Percentiles rank a stretch among this genome's conserved stretches.
Evolutionary conservation across 495 filamentous ascomycete genomes (phyloP).

Genomic region (Tuber umbilicatum): DNA sequence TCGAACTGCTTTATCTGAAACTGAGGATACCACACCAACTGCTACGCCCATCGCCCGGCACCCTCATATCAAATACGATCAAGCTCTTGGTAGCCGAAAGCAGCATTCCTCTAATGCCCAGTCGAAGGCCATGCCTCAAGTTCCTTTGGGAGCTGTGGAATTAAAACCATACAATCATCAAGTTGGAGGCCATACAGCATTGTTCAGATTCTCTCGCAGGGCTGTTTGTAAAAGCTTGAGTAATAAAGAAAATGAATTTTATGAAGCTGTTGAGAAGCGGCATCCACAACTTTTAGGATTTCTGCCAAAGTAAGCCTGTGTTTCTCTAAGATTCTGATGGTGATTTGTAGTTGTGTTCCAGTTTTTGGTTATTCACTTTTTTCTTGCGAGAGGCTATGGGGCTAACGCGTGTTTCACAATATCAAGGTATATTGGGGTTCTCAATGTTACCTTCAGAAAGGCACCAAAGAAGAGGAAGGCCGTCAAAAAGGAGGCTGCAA

Average conservation of each 20-base stretch:
- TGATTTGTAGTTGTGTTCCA: slow-evolving; percentile 5
- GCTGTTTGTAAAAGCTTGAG: slow-evolving; percentile 98
- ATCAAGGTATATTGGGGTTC: slow-evolving; percentile 84
- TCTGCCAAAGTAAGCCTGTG: slow-evolving; percentile 70
- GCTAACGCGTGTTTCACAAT: slow-evolving; percentile 42
- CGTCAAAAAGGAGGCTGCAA: slow-evolving; percentile 22
- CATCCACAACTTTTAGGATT: slow-evolving; percentile 87
- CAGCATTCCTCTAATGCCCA: slow-evolving; percentile 29
- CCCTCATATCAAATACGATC: slow-evolving; percentile 15
- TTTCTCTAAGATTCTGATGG: slow-evolving; percentile 21
- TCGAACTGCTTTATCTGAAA: slow-evolving; percentile 21
- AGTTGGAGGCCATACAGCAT: slow-evolving; percentile 90
- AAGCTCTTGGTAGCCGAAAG: slow-evolving; percentile 11
- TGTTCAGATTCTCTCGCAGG: slow-evolving; percentile 89
- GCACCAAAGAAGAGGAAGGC: slow-evolving; percentile 51
- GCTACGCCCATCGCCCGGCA: slow-evolving; percentile 47
- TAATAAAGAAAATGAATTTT: slow-evolving; percentile 96
- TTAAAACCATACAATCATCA: slow-evolving; percentile 96
- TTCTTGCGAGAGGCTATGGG: slow-evolving; percentile 35
- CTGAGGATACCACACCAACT: slow-evolving; percentile 54
- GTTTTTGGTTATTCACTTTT: slow-evolving; percentile 7
- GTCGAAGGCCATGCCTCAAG: slow-evolving; percentile 45
- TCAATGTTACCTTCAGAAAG: slow-evolving; percentile 95
- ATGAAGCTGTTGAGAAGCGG: slow-evolving; percentile 83
- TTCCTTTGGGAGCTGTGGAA: slow-evolving; percentile 83